Evolutionary conservation across 176 grass and related monocot species (phyloP), one percentile per base, ranked within the genome.

Genomic region (Carex pumila): DNA sequence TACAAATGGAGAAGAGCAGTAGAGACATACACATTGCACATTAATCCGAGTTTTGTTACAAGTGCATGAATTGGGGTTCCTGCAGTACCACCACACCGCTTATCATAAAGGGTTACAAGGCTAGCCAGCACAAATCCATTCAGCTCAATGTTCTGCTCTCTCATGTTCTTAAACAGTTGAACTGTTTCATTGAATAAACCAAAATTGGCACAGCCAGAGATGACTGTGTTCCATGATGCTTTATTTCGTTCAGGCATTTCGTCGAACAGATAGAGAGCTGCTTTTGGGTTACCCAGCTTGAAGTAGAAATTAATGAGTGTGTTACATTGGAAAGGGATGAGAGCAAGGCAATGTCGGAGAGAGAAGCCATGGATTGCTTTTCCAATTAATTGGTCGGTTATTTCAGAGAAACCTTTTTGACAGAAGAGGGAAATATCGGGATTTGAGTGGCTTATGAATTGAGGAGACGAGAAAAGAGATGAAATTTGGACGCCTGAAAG

Each of bases 1-100:
- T 94, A 94, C 8, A 97, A 30, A 83, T 97, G 91, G 75, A 94
- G 61, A 67, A 94, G 83, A 6, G 94, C 84, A 30, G 91, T 97
- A 7, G 85, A 90, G 1, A 94, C 83, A 82, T 92, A 97, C 1
- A 97, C 88, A 82, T 94, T 90, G 3, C 61, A 85, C 84, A 87
- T 89, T 52, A 94, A 81, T 54, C 94, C 91, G 1, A 89, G 65
- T 18, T 81, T 92, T 80, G 87, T 19, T 1, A 88, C 30, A 11
- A 93, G 84, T 11, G 87, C 87, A 85, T 93, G 94, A 79, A 96
- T 83, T 41, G 89, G 36, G 1, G 82, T 22, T 8, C 88, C 88
- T 4, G 9, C 62, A 21, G 34, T 18, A 50, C 61, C 57, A 70
- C 79, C 75, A 29, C 83, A 56, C 83, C 17, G 39, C 71, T 89